Percentiles rank a stretch among this genome's conserved stretches.
These are phyloP conservation scores for Vachellia pachyceras DNA, from an alignment of 306 rosid genomes.

Conservation along the genomic window DNA sequence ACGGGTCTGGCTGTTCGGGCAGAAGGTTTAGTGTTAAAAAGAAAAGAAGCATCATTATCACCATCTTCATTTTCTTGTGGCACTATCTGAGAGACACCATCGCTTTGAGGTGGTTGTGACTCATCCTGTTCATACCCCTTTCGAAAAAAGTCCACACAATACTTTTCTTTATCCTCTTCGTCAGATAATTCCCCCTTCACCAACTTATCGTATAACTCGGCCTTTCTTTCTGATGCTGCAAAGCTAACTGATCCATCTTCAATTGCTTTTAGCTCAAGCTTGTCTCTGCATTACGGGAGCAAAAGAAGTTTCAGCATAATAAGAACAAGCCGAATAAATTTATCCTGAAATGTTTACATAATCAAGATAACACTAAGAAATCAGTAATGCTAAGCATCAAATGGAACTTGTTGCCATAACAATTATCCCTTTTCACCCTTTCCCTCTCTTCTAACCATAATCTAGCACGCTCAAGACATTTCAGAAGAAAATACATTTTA, in stretches of 20 bases:
- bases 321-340: not conserved
- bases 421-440: not conserved
- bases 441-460: not conserved
- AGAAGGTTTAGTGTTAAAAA: slow-evolving; percentile 63
- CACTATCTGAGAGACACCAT: slow-evolving; percentile 29
- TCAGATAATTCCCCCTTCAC: slow-evolving; percentile 83
- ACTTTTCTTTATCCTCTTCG: slow-evolving; percentile 89
- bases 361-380: not conserved
- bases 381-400: not conserved
- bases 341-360: not conserved
- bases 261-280: slow-evolving; percentile 90
- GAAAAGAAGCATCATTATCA: slow-evolving; percentile 39
- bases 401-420: not conserved
- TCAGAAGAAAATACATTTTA: not conserved
- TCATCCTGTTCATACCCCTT: slow-evolving; percentile 74
- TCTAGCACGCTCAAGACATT: not conserved
- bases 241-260: slow-evolving; percentile 81
- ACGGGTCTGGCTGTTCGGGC: slow-evolving; percentile 55
- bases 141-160: slow-evolving; percentile 86
- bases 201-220: slow-evolving; percentile 76
- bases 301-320: slow-evolving; percentile 20
- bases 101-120: slow-evolving; percentile 41
- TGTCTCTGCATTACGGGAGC: slow-evolving; percentile 63
- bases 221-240: slow-evolving; percentile 87
- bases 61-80: slow-evolving; percentile 53